phyloP scores from a whole-genome alignment of 768 basidiomycete genomes.

The Inosperma sp. region DNA sequence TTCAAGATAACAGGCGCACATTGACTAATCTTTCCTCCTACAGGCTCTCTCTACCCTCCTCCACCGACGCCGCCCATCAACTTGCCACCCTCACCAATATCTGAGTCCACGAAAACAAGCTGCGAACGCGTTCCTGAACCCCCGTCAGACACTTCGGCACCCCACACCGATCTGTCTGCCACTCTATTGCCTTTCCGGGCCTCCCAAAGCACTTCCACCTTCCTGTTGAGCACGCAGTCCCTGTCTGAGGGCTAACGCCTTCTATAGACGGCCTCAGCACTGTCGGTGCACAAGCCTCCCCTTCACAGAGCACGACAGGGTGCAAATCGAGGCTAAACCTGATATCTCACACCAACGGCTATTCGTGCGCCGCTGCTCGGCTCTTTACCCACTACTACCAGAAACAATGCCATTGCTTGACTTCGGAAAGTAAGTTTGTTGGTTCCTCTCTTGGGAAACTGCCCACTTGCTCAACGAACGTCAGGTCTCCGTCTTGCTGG shows the following conservation, averaged over 20 bases:
- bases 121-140: too few species aligned
- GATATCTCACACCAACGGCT: slow-evolving; percentile 79
- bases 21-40: too few species aligned
- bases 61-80: too few species aligned
- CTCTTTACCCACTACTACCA: slow-evolving; percentile 70
- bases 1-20: too few species aligned
- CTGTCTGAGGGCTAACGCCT: slow-evolving; percentile 5
- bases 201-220: background rate
- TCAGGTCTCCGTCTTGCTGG: too few species aligned
- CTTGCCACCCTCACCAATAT: too few species aligned
- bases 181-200: slow-evolving; percentile 18
- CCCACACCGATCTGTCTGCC: slow-evolving; percentile 12
- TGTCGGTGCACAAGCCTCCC: background rate
- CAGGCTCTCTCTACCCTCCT: too few species aligned
- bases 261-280: background rate
- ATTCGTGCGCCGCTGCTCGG: slow-evolving; percentile 80
- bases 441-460: too few species aligned
- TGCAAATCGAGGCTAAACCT: slow-evolving; percentile 62
- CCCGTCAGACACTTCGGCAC: slow-evolving; percentile 17
- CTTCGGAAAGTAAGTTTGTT: slow-evolving; percentile 64
- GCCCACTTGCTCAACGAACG: too few species aligned
- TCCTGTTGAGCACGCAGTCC: slow-evolving; percentile 2
- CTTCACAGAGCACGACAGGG: slow-evolving; percentile 34
- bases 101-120: too few species aligned
- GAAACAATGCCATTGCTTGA: slow-evolving; percentile 55